These are phyloP conservation scores for Xylariomycetidae sp. DNA, from an alignment of 2,329 filamentous ascomycete genomes.

Conservation along the genomic window DNA sequence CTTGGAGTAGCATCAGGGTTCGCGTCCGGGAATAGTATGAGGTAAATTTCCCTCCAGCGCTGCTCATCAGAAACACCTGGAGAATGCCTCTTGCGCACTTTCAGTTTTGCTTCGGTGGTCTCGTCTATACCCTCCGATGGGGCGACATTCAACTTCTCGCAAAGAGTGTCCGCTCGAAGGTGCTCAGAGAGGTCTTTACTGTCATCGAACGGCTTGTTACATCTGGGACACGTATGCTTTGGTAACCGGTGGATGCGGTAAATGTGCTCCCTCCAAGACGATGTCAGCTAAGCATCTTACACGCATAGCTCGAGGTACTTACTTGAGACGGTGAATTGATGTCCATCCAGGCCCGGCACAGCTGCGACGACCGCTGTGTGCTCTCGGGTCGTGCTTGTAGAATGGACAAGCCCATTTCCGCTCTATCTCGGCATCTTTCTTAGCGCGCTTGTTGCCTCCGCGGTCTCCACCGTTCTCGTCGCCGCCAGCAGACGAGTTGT, in stretches of 20 bases:
- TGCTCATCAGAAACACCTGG: conserved; percentile 22
- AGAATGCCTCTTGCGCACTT: conserved; percentile 20
- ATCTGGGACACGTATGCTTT: conserved; percentile 23
- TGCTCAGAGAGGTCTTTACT: conserved; percentile 19
- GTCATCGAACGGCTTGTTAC: conserved; percentile 18
- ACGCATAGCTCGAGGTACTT: conserved; percentile 8
- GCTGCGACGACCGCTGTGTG: conserved; percentile 16
- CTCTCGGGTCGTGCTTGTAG: conserved; percentile 29
- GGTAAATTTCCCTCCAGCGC: conserved; percentile 26
- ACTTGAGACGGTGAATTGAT: conserved; percentile 26
- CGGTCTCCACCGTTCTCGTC: conserved; percentile 26
- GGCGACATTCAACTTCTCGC: conserved; percentile 18
- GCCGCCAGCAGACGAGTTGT: conserved; percentile 20
- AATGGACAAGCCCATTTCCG: conserved; percentile 32
- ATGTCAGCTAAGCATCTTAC: conserved; percentile 5
- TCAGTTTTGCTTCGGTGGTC: conserved; percentile 21
- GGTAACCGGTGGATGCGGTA: conserved; percentile 23
- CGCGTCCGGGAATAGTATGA: conserved; percentile 24
- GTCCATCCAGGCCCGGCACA: conserved; percentile 22
- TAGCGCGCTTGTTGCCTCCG: conserved; percentile 32
- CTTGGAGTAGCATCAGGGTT: conserved; percentile 23
- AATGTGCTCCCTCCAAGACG: conserved; percentile 21
- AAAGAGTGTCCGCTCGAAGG: conserved; percentile 23
- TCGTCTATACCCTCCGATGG: conserved; percentile 23
- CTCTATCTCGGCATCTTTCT: conserved; percentile 25